Conservation (phyloP, 441 rosid genomes). For the Arabidopsis hybrid region DNA sequence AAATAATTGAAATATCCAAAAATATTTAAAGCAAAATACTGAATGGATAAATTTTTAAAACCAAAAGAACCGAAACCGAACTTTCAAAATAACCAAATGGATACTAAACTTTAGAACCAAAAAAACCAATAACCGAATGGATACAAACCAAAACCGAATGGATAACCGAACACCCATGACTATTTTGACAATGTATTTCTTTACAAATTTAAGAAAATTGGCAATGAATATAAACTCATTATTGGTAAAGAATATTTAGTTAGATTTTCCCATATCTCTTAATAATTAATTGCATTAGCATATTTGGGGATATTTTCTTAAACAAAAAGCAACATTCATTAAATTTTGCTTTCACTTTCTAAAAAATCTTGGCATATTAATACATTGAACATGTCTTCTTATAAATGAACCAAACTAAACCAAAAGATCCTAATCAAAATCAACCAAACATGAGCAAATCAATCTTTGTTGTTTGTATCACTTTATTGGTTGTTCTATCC, state of each 20-base stretch:
- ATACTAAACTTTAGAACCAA: no score
- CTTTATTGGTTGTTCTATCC: neutral
- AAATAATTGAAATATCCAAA: no score
- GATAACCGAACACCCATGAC: no score
- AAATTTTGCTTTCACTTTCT: neutral
- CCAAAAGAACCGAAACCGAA: no score
- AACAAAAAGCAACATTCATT: neutral
- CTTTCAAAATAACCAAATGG: no score
- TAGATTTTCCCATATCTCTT: neutral
- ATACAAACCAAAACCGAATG: no score
- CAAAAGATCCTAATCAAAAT: neutral
- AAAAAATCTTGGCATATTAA: neutral
- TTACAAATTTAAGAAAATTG: no score
- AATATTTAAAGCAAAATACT: no score
- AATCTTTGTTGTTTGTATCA: neutral
- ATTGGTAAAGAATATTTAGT: neutral
- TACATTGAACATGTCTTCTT: neutral
- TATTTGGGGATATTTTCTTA: neutral
- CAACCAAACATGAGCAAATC: constrained; percentile 19
- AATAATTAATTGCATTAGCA: neutral
- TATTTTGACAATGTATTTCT: no score
- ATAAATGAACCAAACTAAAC: neutral
- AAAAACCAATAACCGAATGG: no score
- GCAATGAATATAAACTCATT: no score
- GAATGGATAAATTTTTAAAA: no score